phyloP scores from a whole-genome alignment of 495 filamentous ascomycete genomes.

The Daldinia loculata region DNA sequence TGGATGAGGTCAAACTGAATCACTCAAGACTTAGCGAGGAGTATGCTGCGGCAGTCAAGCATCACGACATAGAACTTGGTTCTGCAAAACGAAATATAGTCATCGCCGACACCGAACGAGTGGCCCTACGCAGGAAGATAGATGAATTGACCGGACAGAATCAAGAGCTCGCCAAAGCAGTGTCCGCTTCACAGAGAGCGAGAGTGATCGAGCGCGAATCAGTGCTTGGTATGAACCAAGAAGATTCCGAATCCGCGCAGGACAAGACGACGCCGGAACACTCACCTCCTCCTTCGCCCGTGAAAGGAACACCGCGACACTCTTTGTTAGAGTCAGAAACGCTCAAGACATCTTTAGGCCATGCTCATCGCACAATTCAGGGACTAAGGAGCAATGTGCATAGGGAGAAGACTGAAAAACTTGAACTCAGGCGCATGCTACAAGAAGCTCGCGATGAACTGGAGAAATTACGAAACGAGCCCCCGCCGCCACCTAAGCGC shows the following conservation, averaged over 20 bases:
- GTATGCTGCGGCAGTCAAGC: conserved; percentile 74
- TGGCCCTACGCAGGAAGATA: conserved; percentile 77
- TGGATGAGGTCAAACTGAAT: conserved; percentile 84
- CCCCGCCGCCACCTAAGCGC: conserved; percentile 62
- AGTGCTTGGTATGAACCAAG: conserved; percentile 63
- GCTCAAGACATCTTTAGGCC: conserved; percentile 88
- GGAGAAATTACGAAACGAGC: conserved; percentile 75
- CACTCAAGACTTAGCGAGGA: conserved; percentile 84
- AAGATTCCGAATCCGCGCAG: conserved; percentile 69
- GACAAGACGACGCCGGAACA: conserved; percentile 84
- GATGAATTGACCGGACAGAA: conserved; percentile 89
- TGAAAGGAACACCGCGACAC: conserved; percentile 90
- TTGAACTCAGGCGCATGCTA: conserved; percentile 92
- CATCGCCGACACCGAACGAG: conserved; percentile 77
- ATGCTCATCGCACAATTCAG: conserved; percentile 96
- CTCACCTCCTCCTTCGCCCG: conserved; percentile 87
- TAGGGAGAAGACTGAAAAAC: conserved; percentile 96
- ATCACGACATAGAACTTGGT: conserved; percentile 86
- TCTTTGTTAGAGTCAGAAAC: conserved; percentile 92
- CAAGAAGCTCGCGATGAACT: conserved; percentile 96
- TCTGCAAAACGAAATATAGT: conserved; percentile 77
- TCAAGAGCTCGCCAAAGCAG: conserved; percentile 82
- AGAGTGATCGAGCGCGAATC: conserved; percentile 70
- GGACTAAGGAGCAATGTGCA: conserved; percentile 93
- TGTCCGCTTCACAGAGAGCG: conserved; percentile 70